A percentile compares a stretch with the other conserved stretches of the same genome.
Conservation (phyloP, 2,329 filamentous ascomycete genomes). For the Aspergillus persii region DNA sequence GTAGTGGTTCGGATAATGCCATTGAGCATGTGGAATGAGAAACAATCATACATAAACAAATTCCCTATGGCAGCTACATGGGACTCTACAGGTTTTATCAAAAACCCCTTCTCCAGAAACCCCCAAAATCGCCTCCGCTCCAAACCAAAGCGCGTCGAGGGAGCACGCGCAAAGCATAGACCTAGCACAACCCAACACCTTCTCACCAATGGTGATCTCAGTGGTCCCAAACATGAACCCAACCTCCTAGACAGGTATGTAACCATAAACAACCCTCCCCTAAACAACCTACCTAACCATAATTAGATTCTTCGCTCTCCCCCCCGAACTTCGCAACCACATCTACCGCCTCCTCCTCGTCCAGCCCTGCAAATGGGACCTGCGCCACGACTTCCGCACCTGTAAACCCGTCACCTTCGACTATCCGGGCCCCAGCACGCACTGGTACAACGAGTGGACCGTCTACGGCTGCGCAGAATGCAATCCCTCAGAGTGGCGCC, state of each 20-base stretch:
- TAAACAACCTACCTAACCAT: no score
- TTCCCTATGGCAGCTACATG: no score
- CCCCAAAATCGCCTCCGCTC: no score
- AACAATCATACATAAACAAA: no score
- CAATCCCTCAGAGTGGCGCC: neutral
- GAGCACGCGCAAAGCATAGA: no score
- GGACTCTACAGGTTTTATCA: no score
- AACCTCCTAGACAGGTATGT: no score
- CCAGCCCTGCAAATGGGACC: conserved; percentile 15
- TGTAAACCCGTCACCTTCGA: neutral
- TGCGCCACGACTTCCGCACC: neutral
- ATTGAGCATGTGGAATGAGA: no score
- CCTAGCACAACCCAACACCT: no score
- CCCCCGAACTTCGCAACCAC: conserved; percentile 8
- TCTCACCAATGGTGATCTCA: neutral
- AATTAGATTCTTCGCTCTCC: conserved; percentile 12
- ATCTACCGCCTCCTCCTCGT: conserved; percentile 12
- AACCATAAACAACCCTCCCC: neutral
- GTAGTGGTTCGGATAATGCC: no score
- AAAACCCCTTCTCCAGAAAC: no score
- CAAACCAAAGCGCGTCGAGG: no score
- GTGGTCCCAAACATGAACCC: neutral
- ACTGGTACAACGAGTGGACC: neutral
- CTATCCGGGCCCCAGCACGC: neutral
- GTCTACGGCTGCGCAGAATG: neutral